These are phyloP conservation scores for Ascosphaera aggregata DNA, from an alignment of 2,329 filamentous ascomycete species.

Conservation along the genomic window DNA sequence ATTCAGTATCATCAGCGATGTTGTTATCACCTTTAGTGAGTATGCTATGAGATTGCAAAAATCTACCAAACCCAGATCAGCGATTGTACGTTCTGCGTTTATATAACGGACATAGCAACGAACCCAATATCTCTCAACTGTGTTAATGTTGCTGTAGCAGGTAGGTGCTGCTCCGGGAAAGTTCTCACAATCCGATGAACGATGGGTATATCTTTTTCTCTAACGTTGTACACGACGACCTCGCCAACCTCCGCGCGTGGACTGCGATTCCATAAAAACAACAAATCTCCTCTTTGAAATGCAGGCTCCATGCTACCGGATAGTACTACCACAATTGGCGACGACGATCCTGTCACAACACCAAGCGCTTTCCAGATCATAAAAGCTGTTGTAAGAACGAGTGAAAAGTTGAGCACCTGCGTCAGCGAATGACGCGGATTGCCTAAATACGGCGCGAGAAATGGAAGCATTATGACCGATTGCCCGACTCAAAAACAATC, in stretches of 20 bases:
- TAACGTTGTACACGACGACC: slow-evolving; percentile 61
- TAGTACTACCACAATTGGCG: slow-evolving; percentile 41
- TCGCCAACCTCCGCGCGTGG: slow-evolving; percentile 44
- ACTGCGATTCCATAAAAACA: slow-evolving; percentile 40
- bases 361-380: slow-evolving; percentile 91
- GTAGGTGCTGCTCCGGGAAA: slow-evolving; percentile 22
- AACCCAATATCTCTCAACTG: not conserved
- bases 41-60: slow-evolving; percentile 29
- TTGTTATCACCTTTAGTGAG: slow-evolving; percentile 98
- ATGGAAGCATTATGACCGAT: slow-evolving; percentile 37
- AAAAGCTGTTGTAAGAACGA: slow-evolving; percentile 76
- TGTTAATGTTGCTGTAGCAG: not conserved
- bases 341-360: slow-evolving; percentile 49
- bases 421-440: slow-evolving; percentile 61
- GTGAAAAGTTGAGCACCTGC: slow-evolving; percentile 73
- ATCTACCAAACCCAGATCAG: not conserved
- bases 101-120: not conserved
- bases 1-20: slow-evolving; percentile 76
- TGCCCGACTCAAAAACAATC: slow-evolving; percentile 21
- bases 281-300: slow-evolving; percentile 38
- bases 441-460: slow-evolving; percentile 29
- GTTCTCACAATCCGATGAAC: slow-evolving; percentile 73
- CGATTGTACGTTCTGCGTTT: not conserved
- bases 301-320: slow-evolving; percentile 47
- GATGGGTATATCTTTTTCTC: slow-evolving; percentile 90